Percentiles rank a stretch among this genome's conserved stretches.
Conservation (phyloP, 2,329 filamentous ascomycete species). For the Aureobasidium uvarum region DNA sequence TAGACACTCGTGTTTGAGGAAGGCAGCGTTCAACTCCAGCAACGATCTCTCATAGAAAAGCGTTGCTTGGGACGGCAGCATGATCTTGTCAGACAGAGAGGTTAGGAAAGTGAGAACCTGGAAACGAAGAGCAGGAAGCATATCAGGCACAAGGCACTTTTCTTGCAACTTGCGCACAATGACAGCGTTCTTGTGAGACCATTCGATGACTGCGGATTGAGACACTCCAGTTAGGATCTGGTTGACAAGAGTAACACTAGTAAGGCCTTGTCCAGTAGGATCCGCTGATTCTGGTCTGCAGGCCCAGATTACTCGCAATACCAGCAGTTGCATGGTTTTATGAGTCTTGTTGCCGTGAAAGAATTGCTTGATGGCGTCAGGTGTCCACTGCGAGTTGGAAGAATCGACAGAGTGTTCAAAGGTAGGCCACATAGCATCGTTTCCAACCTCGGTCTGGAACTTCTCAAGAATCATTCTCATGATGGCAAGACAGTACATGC, state of each 20-base stretch:
- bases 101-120: conserved; percentile 28
- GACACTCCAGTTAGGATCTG: conserved; percentile 36
- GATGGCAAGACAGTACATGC: conserved; percentile 41
- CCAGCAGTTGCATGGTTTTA: conserved; percentile 39
- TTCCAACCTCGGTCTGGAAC: conserved; percentile 14
- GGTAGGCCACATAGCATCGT: conserved; percentile 18
- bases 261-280: conserved; percentile 31
- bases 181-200: conserved; percentile 36
- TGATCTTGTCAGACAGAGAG: conserved; percentile 17
- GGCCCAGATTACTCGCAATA: conserved; percentile 37
- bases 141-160: conserved; percentile 32
- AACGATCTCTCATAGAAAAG: conserved; percentile 24
- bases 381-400: conserved; percentile 32
- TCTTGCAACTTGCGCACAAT: conserved; percentile 39
- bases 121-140: conserved; percentile 23
- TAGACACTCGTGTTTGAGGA: conserved; percentile 5
- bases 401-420: conserved; percentile 12
- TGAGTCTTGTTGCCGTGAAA: conserved; percentile 37
- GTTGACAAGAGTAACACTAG: conserved; percentile 34
- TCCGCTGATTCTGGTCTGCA: conserved; percentile 31
- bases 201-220: conserved; percentile 33
- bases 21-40: conserved; percentile 17
- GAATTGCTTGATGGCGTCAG: conserved; percentile 37
- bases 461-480: conserved; percentile 35
- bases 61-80: conserved; percentile 23